phyloP scores from a whole-genome alignment of 2,329 filamentous ascomycete species.

The Tolypocladium pustulatum region DNA sequence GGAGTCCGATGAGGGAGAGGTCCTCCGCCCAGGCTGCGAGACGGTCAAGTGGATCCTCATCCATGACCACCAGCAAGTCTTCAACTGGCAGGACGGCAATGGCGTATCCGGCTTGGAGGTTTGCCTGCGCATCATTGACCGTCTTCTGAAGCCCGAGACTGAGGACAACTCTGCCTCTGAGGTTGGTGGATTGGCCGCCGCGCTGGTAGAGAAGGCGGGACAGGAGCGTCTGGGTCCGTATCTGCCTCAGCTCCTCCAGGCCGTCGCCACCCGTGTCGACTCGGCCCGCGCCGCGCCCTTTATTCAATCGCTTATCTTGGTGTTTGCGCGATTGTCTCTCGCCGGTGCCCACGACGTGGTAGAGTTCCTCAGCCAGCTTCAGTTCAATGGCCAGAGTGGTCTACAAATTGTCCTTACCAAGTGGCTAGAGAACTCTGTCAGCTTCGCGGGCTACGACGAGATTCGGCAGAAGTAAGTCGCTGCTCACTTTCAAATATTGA shows the following conservation, averaged over 20 bases:
- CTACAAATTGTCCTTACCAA: constrained; percentile 82
- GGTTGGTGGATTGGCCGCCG: constrained; percentile 86
- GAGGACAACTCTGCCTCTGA: constrained; percentile 93
- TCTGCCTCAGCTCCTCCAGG: constrained; percentile 75
- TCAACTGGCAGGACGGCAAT: constrained; percentile 72
- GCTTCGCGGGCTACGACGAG: constrained; percentile 96
- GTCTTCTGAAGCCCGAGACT: constrained; percentile 71
- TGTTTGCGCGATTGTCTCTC: constrained; percentile 84
- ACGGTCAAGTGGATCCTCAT: constrained; percentile 81
- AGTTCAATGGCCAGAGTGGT: constrained; percentile 71
- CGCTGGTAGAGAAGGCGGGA: constrained; percentile 91
- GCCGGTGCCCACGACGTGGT: constrained; percentile 82
- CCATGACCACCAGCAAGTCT: constrained; percentile 83
- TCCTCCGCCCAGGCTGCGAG: constrained; percentile 77
- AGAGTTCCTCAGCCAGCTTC: constrained; percentile 77
- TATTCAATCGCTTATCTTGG: constrained; percentile 90
- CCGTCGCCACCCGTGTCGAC: constrained; percentile 75
- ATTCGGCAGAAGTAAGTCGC: constrained; percentile 79
- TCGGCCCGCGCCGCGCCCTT: constrained; percentile 78
- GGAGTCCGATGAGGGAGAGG: constrained; percentile 73
- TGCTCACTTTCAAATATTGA: background rate
- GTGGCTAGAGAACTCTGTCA: constrained; percentile 95
- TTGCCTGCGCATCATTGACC: constrained; percentile 83
- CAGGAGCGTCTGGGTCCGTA: constrained; percentile 85
- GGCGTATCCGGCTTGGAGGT: constrained; percentile 81